These are phyloP conservation scores for Calcarisporium arbuscula DNA, from an alignment of 2,329 filamentous ascomycete species.

Conservation along the genomic window DNA sequence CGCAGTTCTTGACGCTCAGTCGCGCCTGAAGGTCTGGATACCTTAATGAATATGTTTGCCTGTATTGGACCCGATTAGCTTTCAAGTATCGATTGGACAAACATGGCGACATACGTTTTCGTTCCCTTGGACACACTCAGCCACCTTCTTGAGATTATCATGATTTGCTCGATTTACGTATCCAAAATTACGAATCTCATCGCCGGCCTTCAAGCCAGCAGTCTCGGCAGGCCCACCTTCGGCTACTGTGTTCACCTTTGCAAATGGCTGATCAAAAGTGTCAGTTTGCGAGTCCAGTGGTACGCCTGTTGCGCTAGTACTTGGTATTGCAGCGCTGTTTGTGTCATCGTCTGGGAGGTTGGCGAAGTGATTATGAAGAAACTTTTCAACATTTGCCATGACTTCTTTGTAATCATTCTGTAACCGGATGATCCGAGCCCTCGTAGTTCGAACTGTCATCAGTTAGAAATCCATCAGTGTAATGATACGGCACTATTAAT, in stretches of 20 bases:
- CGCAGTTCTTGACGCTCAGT: constrained; percentile 51
- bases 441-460: constrained; percentile 77
- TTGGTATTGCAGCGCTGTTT: constrained; percentile 10
- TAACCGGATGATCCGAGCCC: constrained; percentile 80
- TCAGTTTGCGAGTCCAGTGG: constrained; percentile 24
- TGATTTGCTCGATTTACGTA: constrained; percentile 79
- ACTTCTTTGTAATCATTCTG: constrained; percentile 90
- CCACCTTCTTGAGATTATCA: constrained; percentile 77
- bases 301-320: constrained; percentile 16
- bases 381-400: constrained; percentile 76
- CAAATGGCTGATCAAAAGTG: constrained; percentile 50
- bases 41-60: constrained; percentile 65
- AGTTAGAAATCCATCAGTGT: constrained; percentile 10
- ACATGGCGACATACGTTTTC: constrained; percentile 64
- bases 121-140: constrained; percentile 83
- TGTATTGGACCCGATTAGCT: constrained; percentile 33
- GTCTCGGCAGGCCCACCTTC: constrained; percentile 71
- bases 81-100: neutral
- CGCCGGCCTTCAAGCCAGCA: constrained; percentile 74
- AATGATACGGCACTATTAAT: constrained; percentile 2
- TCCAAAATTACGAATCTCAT: constrained; percentile 80
- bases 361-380: constrained; percentile 88
- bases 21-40: constrained; percentile 42
- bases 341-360: constrained; percentile 49
- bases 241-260: constrained; percentile 81